Percentiles rank a stretch among this genome's conserved stretches.
phyloP scores from a whole-genome alignment of 2,329 filamentous ascomycete species.

The Botrytis deweyae region DNA sequence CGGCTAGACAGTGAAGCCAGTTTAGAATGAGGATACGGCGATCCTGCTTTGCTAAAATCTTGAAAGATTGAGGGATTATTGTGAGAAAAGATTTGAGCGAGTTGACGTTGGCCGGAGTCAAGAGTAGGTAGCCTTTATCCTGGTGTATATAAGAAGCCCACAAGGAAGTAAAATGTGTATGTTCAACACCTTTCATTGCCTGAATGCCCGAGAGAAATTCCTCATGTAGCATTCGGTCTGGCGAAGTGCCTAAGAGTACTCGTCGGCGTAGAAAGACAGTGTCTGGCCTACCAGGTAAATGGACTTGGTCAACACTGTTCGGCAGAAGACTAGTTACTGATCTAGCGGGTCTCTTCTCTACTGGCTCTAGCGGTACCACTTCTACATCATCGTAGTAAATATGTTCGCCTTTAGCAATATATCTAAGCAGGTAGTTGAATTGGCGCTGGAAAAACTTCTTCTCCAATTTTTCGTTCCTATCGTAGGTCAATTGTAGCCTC shows the following conservation, averaged over 20 bases:
- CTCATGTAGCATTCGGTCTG: constrained; percentile 48
- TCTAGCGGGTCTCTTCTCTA: constrained; percentile 55
- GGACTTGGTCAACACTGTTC: constrained; percentile 56
- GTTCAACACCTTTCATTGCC: constrained; percentile 57
- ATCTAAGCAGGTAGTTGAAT: constrained; percentile 67
- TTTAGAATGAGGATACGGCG: constrained; percentile 62
- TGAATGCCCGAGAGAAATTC: constrained; percentile 63
- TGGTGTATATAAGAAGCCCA: constrained; percentile 70
- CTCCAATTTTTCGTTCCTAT: constrained; percentile 62
- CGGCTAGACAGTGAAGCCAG: constrained; percentile 71
- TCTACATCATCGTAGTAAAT: constrained; percentile 65
- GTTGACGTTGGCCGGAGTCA: constrained; percentile 65
- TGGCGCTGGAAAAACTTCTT: constrained; percentile 69
- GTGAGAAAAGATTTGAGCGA: constrained; percentile 67
- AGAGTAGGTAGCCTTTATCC: constrained; percentile 62
- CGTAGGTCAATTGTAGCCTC: constrained; percentile 58
- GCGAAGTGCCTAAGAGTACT: constrained; percentile 51
- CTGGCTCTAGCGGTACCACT: constrained; percentile 65
- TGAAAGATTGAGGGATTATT: constrained; percentile 60
- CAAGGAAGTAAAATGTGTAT: constrained; percentile 68
- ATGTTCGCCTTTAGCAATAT: constrained; percentile 60
- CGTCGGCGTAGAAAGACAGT: constrained; percentile 57
- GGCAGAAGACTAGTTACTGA: constrained; percentile 42
- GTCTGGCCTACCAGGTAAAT: constrained; percentile 60
- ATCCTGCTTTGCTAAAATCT: constrained; percentile 59